Base-by-base conservation (phyloP, 1,139 yeast species). In the Citeromyces hawaiiensis region DNA sequence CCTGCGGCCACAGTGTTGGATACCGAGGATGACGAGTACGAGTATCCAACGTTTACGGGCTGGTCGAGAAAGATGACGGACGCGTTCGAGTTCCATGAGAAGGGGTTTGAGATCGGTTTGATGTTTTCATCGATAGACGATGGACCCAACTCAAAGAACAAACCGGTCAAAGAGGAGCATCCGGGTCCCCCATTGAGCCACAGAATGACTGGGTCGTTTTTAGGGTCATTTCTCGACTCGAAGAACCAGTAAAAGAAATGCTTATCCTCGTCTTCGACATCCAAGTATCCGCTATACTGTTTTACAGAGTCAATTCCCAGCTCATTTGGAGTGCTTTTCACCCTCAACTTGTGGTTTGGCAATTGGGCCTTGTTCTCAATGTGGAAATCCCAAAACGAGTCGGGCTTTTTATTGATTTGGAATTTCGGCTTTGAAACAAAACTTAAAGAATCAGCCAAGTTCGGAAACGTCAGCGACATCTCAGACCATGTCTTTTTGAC, bases 181-280 rank as follows among this genome's bases (percentile, higher is more conserved):
- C 96, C 96, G 37, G 94, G 94, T 16, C 94, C 94, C 50, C 94
- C 94, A 53, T 85, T 86, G 52, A 86, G 69, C 95, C 96, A 87
- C 50, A 87, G 66, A 40, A 87, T 72, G 38, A 86, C 67, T 7
- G 96, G 96, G 57, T 86, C 96, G 45, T 70, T 85, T 47, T 64
- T 63, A 16, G 96, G 95, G 61, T 85, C 94, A 54, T 82, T 83
- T 64, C 96, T 76, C 42, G 93, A 79, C 59, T 86, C 96, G 53
- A 87, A 86, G 52, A 80, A 77, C 94, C 94, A 77, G 60, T 69
- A 81, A 61, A 80, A 81, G 54, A 80, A 74, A 60, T 86, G 95
- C 63, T 85, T 86, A 53, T 82, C 93, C 49, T 79, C 83, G 42
- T 80, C 87, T 45, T 73, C 77, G 40, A 83, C 80, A 56, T 87